Conservation (phyloP, 140 eudicot species). For the Stevia rebaudiana region DNA sequence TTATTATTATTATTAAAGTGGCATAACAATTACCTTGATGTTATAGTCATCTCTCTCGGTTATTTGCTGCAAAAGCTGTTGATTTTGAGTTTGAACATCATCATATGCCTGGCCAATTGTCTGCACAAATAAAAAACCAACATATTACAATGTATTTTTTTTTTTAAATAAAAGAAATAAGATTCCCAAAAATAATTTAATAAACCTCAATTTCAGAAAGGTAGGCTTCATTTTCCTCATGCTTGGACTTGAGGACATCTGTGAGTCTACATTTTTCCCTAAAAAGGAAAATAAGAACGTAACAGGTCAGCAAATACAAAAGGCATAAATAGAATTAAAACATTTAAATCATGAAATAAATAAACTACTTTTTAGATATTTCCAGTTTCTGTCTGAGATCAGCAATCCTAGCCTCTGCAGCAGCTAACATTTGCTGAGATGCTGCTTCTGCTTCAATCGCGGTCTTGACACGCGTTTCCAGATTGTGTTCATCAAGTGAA, state of each 20-base stretch:
- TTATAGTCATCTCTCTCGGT: slow-evolving; percentile 97
- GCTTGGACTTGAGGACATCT: slow-evolving; percentile 68
- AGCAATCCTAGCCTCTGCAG: slow-evolving; percentile 96
- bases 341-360: neutral
- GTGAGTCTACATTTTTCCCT: slow-evolving; percentile 64
- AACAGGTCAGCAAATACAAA: neutral
- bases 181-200: neutral
- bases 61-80: slow-evolving; percentile 86
- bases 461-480: slow-evolving; percentile 76
- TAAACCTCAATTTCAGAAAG: slow-evolving; percentile 88
- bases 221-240: slow-evolving; percentile 87
- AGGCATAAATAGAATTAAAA: neutral
- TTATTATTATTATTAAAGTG: neutral
- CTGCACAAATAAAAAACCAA: slow-evolving; percentile 36
- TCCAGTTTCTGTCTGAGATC: slow-evolving; percentile 72
- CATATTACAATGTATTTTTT: slow-evolving; percentile 1
- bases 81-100: slow-evolving; percentile 86
- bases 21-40: slow-evolving; percentile 47
- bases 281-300: slow-evolving; percentile 22
- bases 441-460: slow-evolving; percentile 95
- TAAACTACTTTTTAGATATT: slow-evolving; percentile 56
- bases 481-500: slow-evolving; percentile 71
- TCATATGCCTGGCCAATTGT: slow-evolving; percentile 95
- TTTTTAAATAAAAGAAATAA: neutral
- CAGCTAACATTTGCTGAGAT: slow-evolving; percentile 84